phyloP scores from a whole-genome alignment of 1,139 yeast species.

The Meyerozyma carpophila region DNA sequence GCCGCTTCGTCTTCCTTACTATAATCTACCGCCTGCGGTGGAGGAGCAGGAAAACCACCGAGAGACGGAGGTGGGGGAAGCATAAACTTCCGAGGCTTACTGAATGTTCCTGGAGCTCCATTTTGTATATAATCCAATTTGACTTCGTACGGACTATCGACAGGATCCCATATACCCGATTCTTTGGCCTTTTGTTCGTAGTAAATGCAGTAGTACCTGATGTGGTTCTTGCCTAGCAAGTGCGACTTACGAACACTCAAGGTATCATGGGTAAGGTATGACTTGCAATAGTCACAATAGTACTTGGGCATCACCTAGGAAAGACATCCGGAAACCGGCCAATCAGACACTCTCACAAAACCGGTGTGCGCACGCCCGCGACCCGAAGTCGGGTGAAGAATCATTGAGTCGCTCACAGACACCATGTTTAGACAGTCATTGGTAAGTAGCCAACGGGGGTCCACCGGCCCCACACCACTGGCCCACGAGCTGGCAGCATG shows the following conservation, averaged over 20 bases:
- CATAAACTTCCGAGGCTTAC: slow-evolving; percentile 6
- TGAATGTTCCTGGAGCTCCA: slow-evolving; percentile 40
- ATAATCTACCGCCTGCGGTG: slow-evolving; percentile 22
- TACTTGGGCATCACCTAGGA: slow-evolving; percentile 44
- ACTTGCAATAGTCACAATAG: slow-evolving; percentile 84
- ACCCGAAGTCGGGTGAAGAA: slow-evolving; percentile 1
- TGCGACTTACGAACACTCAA: slow-evolving; percentile 84
- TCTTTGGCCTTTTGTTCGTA: slow-evolving; percentile 56
- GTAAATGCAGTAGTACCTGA: slow-evolving; percentile 69
- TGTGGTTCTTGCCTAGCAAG: slow-evolving; percentile 73
- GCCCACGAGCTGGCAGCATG: too few relatives aligned
- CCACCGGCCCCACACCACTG: neutral
- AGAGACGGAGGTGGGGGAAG: slow-evolving; percentile 41
- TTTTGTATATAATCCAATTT: slow-evolving; percentile 31
- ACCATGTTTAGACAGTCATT: slow-evolving; percentile 41
- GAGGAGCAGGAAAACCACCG: slow-evolving; percentile 37
- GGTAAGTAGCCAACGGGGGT: slow-evolving; percentile 20
- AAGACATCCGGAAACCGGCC: slow-evolving; percentile 10
- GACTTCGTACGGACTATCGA: slow-evolving; percentile 36
- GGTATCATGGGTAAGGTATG: slow-evolving; percentile 84
- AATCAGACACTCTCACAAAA: neutral
- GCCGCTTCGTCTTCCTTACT: neutral
- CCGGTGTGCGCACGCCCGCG: slow-evolving; percentile 1
- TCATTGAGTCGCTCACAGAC: slow-evolving; percentile 2
- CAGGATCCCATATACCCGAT: slow-evolving; percentile 39